Evolutionary conservation across 73 alveolate genomes (phyloP).

Genomic region (Tetrahymena thermophila): DNA sequence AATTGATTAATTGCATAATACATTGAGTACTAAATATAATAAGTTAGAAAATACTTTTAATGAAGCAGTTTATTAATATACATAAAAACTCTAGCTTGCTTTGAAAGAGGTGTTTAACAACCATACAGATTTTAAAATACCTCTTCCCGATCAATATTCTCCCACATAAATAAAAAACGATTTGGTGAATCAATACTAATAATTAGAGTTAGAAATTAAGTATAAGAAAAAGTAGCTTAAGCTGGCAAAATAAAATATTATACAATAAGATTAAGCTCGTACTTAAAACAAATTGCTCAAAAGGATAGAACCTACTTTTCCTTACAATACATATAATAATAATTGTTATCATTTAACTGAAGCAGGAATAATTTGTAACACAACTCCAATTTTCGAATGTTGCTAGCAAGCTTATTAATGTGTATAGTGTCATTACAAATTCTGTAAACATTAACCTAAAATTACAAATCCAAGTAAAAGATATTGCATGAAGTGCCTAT

Average conservation of each 20-base stretch:
- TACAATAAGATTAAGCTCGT: neutral
- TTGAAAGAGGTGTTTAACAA: neutral
- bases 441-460: neutral
- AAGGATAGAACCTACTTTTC: neutral
- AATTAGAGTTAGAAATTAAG: neutral
- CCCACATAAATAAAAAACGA: neutral
- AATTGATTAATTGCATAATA: neutral
- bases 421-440: neutral
- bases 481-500: neutral
- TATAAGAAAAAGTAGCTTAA: neutral
- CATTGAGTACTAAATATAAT: neutral
- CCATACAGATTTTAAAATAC: neutral
- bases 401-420: neutral
- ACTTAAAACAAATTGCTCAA: neutral
- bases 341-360: neutral
- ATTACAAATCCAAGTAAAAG: neutral
- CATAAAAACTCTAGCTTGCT: neutral
- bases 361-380: neutral
- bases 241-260: neutral
- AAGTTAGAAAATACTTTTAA: neutral
- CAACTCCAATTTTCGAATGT: neutral
- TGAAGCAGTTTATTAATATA: neutral
- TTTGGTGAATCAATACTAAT: neutral
- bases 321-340: neutral
- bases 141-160: neutral